Conservation (phyloP, 148 eudicot genomes). For the Vaccinium myrtillus region DNA sequence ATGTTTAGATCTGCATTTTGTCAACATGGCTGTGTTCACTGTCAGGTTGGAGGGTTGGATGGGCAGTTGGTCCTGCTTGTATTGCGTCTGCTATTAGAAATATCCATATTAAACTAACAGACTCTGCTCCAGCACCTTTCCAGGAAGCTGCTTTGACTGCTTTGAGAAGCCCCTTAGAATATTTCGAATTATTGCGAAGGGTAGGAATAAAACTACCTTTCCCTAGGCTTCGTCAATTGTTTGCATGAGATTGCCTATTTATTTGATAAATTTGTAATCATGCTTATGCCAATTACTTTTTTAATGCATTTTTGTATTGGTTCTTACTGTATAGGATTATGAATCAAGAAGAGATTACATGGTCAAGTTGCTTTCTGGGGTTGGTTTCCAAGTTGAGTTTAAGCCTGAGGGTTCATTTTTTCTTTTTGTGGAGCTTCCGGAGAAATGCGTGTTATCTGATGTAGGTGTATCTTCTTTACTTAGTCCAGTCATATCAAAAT, state of each 20-base stretch:
- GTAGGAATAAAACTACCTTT: constrained; percentile 31
- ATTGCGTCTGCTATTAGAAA: constrained; percentile 82
- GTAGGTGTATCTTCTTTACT: constrained; percentile 39
- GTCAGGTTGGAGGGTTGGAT: constrained; percentile 95
- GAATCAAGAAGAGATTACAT: constrained; percentile 64
- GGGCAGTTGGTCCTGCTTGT: constrained; percentile 85
- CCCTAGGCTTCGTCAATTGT: not conserved
- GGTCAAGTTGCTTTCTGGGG: constrained; percentile 50
- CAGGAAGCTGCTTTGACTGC: constrained; percentile 96
- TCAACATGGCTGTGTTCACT: constrained; percentile 1
- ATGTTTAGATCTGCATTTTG: not conserved
- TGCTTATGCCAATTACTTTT: not conserved
- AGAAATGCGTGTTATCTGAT: constrained; percentile 58
- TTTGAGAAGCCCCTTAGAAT: constrained; percentile 56
- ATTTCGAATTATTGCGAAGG: constrained; percentile 48
- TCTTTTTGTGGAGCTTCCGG: constrained; percentile 73
- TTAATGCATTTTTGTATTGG: constrained; percentile 19
- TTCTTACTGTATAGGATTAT: constrained; percentile 52
- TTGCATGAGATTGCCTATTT: not conserved
- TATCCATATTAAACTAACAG: constrained; percentile 74
- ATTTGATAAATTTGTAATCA: not conserved
- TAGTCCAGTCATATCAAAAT: constrained; percentile 6
- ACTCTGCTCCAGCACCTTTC: constrained; percentile 96
- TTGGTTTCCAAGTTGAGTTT: constrained; percentile 63
- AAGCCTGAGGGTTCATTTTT: constrained; percentile 86